Evolutionary conservation across 257 asterid genomes (phyloP), one percentile per base, ranked within the genome.

Genomic region (Solanum corneliomulleri): DNA sequence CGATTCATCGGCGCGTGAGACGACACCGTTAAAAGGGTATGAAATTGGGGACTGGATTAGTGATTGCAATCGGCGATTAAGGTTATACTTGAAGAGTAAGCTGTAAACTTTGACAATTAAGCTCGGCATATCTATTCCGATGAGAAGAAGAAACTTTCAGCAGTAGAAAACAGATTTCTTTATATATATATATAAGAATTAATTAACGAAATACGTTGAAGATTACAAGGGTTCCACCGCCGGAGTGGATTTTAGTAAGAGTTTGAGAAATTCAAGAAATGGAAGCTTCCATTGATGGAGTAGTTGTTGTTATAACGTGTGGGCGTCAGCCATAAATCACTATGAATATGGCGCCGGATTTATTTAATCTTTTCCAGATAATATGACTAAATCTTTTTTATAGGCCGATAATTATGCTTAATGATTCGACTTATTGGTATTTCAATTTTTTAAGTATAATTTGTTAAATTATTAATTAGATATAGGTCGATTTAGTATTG

Each of bases 21-120:
- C 94, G 62, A 96, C 91, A n/a, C 93, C 95, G 85, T 88, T 83
- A 2, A 89, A 23, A 20, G 81, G 60, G 15, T 33, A 21, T 41
- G 74, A 9, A 76, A 12, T 58, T 44, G 58, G 87, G 68, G 91
- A 84, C 66, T 92, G 93, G 31, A 89, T 69, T 87, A 94, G 91
- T 71, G 91, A 58, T 42, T 92, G 94, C 21, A 96, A 87, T 88
- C 89, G 92, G 52, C 94, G 96, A 74, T 91, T 94, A 83, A 94
- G 94, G 89, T 91, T 87, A 93, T 94, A 96, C 84, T 96, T 96
- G 92, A 90, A 93, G 39, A 93, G 84, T 21, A 92, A 92, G 93
- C 98, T 94, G 89, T 93, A 91, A 3, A 92, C 88, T 86, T 92
- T 94, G 41, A 93, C 95, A 76, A 93, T 86, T 41, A 96, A 89